These are phyloP conservation scores for Exophiala oligosperma DNA, from an alignment of 2,329 filamentous ascomycete genomes.

Conservation along the genomic window DNA sequence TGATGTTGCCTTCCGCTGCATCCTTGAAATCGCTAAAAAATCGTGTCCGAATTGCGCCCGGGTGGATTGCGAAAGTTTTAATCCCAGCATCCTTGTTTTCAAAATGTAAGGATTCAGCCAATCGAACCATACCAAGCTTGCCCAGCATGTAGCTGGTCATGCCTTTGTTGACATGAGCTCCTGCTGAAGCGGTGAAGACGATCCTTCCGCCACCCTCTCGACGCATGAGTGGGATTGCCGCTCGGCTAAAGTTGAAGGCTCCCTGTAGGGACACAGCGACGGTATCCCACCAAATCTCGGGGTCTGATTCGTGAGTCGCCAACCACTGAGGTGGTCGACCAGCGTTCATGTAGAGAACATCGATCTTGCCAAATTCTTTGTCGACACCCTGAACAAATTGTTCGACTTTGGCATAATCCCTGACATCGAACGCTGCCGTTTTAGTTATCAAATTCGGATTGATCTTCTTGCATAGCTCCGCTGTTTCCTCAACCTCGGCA, in stretches of 20 bases:
- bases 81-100: slow-evolving; percentile 25
- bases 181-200: slow-evolving; percentile 26
- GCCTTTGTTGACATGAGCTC: slow-evolving; percentile 19
- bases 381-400: slow-evolving; percentile 37
- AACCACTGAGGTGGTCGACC: slow-evolving; percentile 31
- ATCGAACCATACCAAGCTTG: slow-evolving; percentile 24
- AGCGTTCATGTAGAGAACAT: slow-evolving; percentile 48
- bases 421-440: slow-evolving; percentile 35
- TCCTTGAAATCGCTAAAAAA: slow-evolving; percentile 27
- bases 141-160: slow-evolving; percentile 25
- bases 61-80: slow-evolving; percentile 25
- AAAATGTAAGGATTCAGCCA: slow-evolving; percentile 23
- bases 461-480: slow-evolving; percentile 18
- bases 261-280: slow-evolving; percentile 23
- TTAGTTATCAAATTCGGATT: slow-evolving; percentile 16
- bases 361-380: slow-evolving; percentile 44
- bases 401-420: slow-evolving; percentile 40
- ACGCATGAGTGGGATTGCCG: slow-evolving; percentile 22
- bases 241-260: slow-evolving; percentile 25
- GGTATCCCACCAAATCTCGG: slow-evolving; percentile 24
- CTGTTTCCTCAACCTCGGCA: slow-evolving; percentile 22
- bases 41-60: slow-evolving; percentile 23
- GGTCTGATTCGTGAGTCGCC: slow-evolving; percentile 21
- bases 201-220: slow-evolving; percentile 21
- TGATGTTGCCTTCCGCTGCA: slow-evolving; percentile 18